Conservation (phyloP, 352 stramenopile species). For the Blastocystis sp. region DNA sequence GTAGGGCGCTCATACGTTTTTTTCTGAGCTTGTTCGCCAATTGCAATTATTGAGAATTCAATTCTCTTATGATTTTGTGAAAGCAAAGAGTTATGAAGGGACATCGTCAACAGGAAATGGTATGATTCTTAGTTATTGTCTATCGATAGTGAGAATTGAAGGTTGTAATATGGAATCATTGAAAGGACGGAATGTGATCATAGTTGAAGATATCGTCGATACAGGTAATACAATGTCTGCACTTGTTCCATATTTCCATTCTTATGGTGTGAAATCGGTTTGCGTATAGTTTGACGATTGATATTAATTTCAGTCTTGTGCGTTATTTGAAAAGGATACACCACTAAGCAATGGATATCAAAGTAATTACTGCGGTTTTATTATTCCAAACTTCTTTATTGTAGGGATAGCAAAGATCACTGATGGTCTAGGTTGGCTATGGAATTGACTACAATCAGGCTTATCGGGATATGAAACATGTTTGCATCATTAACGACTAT, state of each 20-base stretch:
- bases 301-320: constrained; percentile 67
- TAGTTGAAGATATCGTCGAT: constrained; percentile 96
- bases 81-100: constrained; percentile 89
- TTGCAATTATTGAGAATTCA: constrained; percentile 75
- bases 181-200: constrained; percentile 83
- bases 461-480: constrained; percentile 89
- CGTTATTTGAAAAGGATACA: constrained; percentile 88
- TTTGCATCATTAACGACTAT: constrained; percentile 73
- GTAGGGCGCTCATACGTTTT: constrained; percentile 67
- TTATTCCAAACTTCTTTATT: constrained; percentile 89
- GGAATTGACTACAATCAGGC: constrained; percentile 94
- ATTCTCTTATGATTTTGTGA: constrained; percentile 89
- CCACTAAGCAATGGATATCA: constrained; percentile 80
- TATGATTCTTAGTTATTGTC: background rate
- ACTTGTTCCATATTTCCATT: constrained; percentile 81
- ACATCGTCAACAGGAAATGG: constrained; percentile 82
- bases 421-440: constrained; percentile 80
- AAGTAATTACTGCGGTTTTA: constrained; percentile 91
- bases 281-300: constrained; percentile 74
- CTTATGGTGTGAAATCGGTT: constrained; percentile 79
- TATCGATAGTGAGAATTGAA: constrained; percentile 75
- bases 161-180: constrained; percentile 81
- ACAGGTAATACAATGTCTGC: constrained; percentile 88
- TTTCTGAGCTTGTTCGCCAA: constrained; percentile 41
- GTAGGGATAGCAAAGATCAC: constrained; percentile 59